Evolutionary conservation across 441 rosid species (phyloP).

Genomic region (Biscutella laevigata): DNA sequence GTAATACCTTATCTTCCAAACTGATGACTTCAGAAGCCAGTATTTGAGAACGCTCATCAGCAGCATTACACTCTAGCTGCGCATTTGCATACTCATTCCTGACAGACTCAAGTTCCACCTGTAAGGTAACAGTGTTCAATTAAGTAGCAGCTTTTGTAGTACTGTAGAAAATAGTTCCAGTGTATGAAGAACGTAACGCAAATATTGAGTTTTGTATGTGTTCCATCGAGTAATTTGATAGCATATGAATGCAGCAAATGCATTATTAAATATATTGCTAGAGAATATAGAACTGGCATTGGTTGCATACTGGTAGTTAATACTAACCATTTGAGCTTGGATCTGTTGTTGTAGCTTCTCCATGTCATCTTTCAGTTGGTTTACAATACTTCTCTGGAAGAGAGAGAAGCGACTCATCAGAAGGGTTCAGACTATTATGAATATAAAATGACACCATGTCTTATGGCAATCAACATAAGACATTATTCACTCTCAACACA

Average conservation of each 20-base stretch:
- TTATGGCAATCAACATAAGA: constrained; percentile 10
- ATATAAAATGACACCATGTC: neutral
- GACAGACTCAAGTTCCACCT: constrained; percentile 81
- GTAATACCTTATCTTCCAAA: constrained; percentile 91
- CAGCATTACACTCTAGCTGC: constrained; percentile 76
- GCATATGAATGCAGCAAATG: neutral
- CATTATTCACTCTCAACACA: constrained; percentile 8
- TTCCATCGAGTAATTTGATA: constrained; percentile 2
- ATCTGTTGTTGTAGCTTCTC: constrained; percentile 75
- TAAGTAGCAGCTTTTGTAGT: constrained; percentile 8
- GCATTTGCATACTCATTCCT: constrained; percentile 66
- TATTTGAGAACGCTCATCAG: constrained; percentile 86
- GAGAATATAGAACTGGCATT: constrained; percentile 1
- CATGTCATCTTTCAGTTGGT: constrained; percentile 87
- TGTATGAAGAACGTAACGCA: neutral
- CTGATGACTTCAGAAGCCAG: constrained; percentile 95
- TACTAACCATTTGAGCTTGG: constrained; percentile 70
- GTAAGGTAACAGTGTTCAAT: constrained; percentile 17
- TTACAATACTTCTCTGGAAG: constrained; percentile 72
- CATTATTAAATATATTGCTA: neutral
- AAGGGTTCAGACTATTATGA: neutral
- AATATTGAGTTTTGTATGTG: neutral
- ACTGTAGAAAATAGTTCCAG: constrained; percentile 1
- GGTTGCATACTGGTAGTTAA: neutral
- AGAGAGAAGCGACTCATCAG: constrained; percentile 12